A percentile compares a stretch with the other conserved stretches of the same genome.
Conservation (phyloP, 2,329 filamentous ascomycete genomes). For the Leptographium galeiforme region DNA sequence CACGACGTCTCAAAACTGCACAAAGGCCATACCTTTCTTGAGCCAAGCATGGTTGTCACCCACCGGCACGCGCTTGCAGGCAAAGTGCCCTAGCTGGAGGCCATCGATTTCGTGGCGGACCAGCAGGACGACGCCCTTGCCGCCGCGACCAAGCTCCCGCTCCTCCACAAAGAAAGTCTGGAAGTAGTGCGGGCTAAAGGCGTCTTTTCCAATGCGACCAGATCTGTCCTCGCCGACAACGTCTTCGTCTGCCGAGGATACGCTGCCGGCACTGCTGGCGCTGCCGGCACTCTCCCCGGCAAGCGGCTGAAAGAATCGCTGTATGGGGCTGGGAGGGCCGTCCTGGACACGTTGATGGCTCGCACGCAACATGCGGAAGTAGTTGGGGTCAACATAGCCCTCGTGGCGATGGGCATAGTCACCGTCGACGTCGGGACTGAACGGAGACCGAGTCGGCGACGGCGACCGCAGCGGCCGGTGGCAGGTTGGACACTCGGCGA, state of each 20-base stretch:
- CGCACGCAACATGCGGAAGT: slow-evolving; percentile 82
- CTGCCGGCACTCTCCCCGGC: not conserved
- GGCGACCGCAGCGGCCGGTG: slow-evolving; percentile 51
- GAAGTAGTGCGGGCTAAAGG: slow-evolving; percentile 90
- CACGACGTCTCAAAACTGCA: not conserved
- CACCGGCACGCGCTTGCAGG: slow-evolving; percentile 93
- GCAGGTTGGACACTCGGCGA: slow-evolving; percentile 82
- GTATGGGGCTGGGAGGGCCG: slow-evolving; percentile 25
- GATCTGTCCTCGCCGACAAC: not conserved
- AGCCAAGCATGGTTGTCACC: slow-evolving; percentile 91
- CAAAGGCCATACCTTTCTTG: slow-evolving; percentile 47
- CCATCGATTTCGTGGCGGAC: slow-evolving; percentile 87
- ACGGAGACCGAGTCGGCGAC: slow-evolving; percentile 34
- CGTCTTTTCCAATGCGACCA: slow-evolving; percentile 68
- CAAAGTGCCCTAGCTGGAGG: slow-evolving; percentile 78
- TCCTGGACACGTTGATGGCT: slow-evolving; percentile 20
- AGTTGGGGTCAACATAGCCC: slow-evolving; percentile 76
- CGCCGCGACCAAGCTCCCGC: slow-evolving; percentile 71
- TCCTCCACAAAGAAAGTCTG: slow-evolving; percentile 87
- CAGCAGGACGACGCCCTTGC: slow-evolving; percentile 89
- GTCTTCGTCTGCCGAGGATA: slow-evolving; percentile 13
- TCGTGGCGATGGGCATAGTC: slow-evolving; percentile 27
- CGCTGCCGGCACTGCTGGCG: not conserved
- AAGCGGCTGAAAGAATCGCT: slow-evolving; percentile 36
- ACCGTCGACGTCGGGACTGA: slow-evolving; percentile 20